Evolutionary conservation across 441 rosid genomes (phyloP).

Genomic region (Pelargonium australe): DNA sequence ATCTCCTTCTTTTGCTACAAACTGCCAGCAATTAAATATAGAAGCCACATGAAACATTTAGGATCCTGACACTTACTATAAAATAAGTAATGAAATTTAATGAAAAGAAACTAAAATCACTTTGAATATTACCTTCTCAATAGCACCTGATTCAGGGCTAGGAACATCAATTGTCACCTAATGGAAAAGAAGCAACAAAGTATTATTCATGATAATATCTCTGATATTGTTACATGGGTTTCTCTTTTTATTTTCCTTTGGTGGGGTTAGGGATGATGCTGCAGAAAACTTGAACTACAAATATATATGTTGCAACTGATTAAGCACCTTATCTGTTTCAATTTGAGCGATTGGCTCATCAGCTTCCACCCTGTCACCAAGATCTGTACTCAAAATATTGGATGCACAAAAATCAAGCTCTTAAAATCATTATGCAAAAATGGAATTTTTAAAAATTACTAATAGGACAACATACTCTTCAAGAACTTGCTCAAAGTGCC

Average conservation of each 20-base stretch:
- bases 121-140: slow-evolving; percentile 56
- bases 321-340: slow-evolving; percentile 83
- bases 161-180: slow-evolving; percentile 92
- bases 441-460: neutral
- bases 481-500: slow-evolving; percentile 79
- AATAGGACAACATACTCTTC: slow-evolving; percentile 54
- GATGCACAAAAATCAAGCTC: slow-evolving; percentile 19
- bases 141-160: slow-evolving; percentile 87
- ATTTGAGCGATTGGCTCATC: slow-evolving; percentile 95
- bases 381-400: slow-evolving; percentile 43
- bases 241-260: too few species aligned
- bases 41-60: slow-evolving; percentile 7
- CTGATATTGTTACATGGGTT: too few species aligned
- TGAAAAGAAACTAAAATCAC: neutral
- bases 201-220: neutral
- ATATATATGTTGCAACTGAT: slow-evolving; percentile 6
- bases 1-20: slow-evolving; percentile 88
- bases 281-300: neutral
- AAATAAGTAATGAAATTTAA: slow-evolving; percentile 11
- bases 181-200: slow-evolving; percentile 18
- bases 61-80: neutral
- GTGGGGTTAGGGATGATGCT: too few species aligned
- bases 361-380: slow-evolving; percentile 83
- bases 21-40: slow-evolving; percentile 29
- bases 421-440: slow-evolving; percentile 10